phyloP scores from a whole-genome alignment of 352 stramenopile species.

The Elongisporangium anandrum region DNA sequence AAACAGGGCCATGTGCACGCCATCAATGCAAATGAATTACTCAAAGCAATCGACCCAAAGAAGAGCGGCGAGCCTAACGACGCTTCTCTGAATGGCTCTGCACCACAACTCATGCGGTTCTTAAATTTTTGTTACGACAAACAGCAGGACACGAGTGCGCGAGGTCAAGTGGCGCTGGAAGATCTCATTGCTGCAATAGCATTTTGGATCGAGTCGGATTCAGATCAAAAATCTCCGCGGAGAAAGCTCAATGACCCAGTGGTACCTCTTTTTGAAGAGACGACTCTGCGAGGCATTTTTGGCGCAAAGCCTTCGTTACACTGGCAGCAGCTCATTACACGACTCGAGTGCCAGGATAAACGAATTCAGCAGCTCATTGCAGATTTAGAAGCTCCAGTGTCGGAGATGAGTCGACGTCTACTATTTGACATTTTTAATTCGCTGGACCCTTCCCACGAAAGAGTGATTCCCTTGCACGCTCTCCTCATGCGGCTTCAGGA shows the following conservation, averaged over 20 bases:
- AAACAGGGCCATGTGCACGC: constrained; percentile 59
- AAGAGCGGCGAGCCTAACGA: background rate
- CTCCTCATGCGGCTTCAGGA: constrained; percentile 28
- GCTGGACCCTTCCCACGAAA: constrained; percentile 36
- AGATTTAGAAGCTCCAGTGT: constrained; percentile 18
- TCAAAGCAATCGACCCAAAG: constrained; percentile 22
- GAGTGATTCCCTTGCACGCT: constrained; percentile 33
- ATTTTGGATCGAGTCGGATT: background rate
- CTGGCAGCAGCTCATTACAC: constrained; percentile 58
- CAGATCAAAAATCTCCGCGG: background rate
- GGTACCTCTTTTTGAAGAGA: constrained; percentile 3
- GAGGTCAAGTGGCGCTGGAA: constrained; percentile 13
- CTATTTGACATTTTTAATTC: constrained; percentile 29
- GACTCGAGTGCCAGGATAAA: constrained; percentile 29
- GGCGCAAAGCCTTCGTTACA: constrained; percentile 27
- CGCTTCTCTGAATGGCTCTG: background rate
- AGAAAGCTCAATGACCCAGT: background rate
- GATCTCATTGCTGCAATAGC: background rate
- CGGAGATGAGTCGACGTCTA: constrained; percentile 12
- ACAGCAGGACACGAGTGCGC: constrained; percentile 14
- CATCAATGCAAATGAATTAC: constrained; percentile 23
- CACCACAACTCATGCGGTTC: background rate
- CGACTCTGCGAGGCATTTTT: constrained; percentile 10
- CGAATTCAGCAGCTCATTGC: constrained; percentile 32
- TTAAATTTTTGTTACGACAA: constrained; percentile 24